Evolutionary conservation across 176 grass and related monocot species (phyloP).

Genomic region (Phoenix dactylifera): DNA sequence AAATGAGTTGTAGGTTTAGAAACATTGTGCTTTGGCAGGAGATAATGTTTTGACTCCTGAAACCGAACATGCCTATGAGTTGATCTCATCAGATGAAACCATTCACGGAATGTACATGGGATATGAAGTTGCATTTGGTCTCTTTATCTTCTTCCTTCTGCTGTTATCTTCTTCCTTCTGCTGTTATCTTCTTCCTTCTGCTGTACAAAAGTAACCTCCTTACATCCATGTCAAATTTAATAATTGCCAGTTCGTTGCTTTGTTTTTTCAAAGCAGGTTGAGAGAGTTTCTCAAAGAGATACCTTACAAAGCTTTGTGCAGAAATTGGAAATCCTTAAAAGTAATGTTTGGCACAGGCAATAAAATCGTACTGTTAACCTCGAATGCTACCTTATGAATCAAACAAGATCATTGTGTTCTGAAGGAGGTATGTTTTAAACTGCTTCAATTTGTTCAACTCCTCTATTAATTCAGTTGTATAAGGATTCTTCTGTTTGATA

Average conservation of each 20-base stretch:
- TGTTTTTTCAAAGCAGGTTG: conserved; percentile 35
- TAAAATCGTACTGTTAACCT: conserved; percentile 81
- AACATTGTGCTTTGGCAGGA: too few species aligned
- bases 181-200: neutral
- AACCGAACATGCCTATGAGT: too few species aligned
- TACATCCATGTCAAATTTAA: neutral
- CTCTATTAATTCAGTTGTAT: too few species aligned
- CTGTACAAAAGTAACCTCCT: neutral
- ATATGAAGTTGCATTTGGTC: neutral
- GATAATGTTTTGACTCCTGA: too few species aligned
- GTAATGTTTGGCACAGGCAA: conserved; percentile 76
- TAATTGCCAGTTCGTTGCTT: neutral
- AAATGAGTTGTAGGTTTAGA: too few species aligned
- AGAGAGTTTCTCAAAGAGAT: conserved; percentile 81
- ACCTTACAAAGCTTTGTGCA: conserved; percentile 64
- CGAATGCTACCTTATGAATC: conserved; percentile 64
- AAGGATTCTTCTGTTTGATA: too few species aligned
- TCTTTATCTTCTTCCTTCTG: conserved; percentile 1
- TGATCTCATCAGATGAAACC: too few species aligned
- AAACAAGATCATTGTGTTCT: conserved; percentile 82
- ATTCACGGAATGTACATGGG: too few species aligned
- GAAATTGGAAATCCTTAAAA: conserved; percentile 94
- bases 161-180: too few species aligned
- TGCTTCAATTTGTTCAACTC: too few species aligned
- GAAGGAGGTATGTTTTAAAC: conserved; percentile 9